Evolutionary conservation across 129 eudicot genomes (phyloP), one percentile per base, ranked within the genome.

Genomic region (Flaveria sonorensis): DNA sequence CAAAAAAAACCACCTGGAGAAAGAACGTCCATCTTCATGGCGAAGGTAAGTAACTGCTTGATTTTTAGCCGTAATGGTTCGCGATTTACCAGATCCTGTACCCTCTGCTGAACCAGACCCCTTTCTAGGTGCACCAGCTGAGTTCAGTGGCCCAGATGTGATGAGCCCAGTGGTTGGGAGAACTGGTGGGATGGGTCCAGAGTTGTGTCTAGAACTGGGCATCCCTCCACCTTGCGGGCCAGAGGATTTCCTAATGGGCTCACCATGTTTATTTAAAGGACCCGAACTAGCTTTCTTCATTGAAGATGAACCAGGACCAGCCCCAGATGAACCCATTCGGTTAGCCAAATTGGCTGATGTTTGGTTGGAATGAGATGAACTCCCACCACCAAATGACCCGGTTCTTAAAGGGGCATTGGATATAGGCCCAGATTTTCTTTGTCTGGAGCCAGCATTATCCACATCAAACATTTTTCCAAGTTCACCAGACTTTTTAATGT

Each of bases 401-500:
- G 92, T 82, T 77, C 97, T 89, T 45, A 82, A 52, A 21, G 96
- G 89, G 28, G 88, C 91, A 71, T 47, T 84, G 20, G 68, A 81
- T 53, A 92, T 87, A 51, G 96, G 97, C 23, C 97, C 97, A 42
- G 97, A 92, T 81, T 92, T 92, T 55, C 97, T 73, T 53, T 79
- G 84, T 12, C 84, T 56, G 40, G 92, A 87, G 52, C 81, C 75
- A 3, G 92, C 84, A 56, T 93, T 88, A 11, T 88, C 91, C 53
- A 87, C 83, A 74, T 88, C 97, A 79, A 92, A 92, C 97, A 92
- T 92, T 82, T 92, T 92, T 4, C 97, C 97, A 19, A 92, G 92
- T 68, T 92, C 96, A 12, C 97, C 96, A 1, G 97, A 91, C 28
- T 88, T 91, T 74, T 91, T 91, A 7, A 91, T 91, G 76, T 91